Percentiles rank a stretch among this genome's conserved stretches.
phyloP scores from a whole-genome alignment of 129 eudicot genomes.

The Glebionis coronaria region DNA sequence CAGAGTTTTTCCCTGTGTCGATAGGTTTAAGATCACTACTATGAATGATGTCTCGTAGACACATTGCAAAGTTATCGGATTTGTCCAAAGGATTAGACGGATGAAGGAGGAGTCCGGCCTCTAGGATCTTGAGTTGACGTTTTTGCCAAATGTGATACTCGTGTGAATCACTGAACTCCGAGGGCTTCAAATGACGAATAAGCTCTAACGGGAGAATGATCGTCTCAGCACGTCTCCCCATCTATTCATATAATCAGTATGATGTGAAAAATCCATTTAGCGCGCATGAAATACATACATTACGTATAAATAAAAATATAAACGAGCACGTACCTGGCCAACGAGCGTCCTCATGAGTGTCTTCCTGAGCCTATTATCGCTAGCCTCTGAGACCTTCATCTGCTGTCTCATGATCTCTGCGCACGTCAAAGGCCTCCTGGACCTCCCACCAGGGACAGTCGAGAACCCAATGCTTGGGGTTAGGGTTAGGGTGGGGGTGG shows the following conservation, averaged over 20 bases:
- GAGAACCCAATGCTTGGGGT: conserved; percentile 45
- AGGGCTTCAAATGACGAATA: conserved; percentile 81
- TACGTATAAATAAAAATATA: not conserved
- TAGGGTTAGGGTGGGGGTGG: conserved; percentile 36
- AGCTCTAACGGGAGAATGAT: conserved; percentile 88
- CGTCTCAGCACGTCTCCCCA: conserved; percentile 90
- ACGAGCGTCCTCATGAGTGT: conserved; percentile 88
- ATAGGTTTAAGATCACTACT: conserved; percentile 41
- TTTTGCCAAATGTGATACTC: conserved; percentile 87
- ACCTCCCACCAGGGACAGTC: conserved; percentile 33
- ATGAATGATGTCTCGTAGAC: conserved; percentile 43
- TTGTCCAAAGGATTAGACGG: conserved; percentile 62
- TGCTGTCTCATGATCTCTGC: conserved; percentile 92
- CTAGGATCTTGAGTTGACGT: conserved; percentile 76
- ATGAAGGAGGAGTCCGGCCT: conserved; percentile 66
- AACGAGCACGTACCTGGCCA: conserved; percentile 57
- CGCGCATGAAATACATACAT: too few species aligned
- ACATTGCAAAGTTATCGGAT: conserved; percentile 34
- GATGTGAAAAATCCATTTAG: too few species aligned
- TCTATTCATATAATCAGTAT: conserved; percentile 28
- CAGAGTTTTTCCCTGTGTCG: conserved; percentile 65
- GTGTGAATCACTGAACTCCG: conserved; percentile 56
- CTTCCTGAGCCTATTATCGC: conserved; percentile 73
- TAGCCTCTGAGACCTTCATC: conserved; percentile 79
- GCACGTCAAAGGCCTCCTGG: conserved; percentile 70